Conservation (phyloP, 2,329 filamentous ascomycete genomes). For the Trichoderma brevicompactum region DNA sequence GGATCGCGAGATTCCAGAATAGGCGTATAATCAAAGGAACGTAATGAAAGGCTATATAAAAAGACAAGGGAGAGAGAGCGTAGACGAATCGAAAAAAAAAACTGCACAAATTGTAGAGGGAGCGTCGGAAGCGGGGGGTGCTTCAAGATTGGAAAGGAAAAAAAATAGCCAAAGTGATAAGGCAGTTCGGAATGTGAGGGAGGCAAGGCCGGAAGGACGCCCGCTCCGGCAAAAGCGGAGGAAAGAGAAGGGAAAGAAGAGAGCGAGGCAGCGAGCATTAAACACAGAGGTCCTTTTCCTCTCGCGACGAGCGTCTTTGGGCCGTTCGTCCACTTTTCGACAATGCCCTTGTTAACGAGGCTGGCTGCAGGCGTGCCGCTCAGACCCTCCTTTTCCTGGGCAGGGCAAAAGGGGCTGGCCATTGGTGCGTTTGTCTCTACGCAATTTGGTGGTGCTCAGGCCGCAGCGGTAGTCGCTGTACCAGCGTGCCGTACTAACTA, state of each 20-base stretch:
- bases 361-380: constrained; percentile 23
- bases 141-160: constrained; percentile 18
- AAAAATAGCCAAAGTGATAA: background rate
- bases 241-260: background rate
- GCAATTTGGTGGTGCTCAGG: constrained; percentile 6
- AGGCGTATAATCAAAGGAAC: constrained; percentile 22
- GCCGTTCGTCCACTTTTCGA: constrained; percentile 25
- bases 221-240: constrained; percentile 22
- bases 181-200: constrained; percentile 8
- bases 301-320: constrained; percentile 20
- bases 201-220: constrained; percentile 27
- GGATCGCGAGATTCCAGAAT: constrained; percentile 20
- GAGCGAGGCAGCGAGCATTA: constrained; percentile 12
- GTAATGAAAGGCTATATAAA: constrained; percentile 7
- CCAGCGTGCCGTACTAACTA: constrained; percentile 3
- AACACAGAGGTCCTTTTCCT: constrained; percentile 10
- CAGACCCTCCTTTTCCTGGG: constrained; percentile 23
- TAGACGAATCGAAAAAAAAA: constrained; percentile 23
- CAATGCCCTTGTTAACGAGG: constrained; percentile 16
- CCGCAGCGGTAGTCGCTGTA: constrained; percentile 1
- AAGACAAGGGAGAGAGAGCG: constrained; percentile 14
- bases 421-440: constrained; percentile 25
- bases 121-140: constrained; percentile 25
- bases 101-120: constrained; percentile 14
- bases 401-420: constrained; percentile 28